Evolutionary conservation across 441 rosid species (phyloP), one percentile per base, ranked within the genome.

Genomic region (Iberis amara): DNA sequence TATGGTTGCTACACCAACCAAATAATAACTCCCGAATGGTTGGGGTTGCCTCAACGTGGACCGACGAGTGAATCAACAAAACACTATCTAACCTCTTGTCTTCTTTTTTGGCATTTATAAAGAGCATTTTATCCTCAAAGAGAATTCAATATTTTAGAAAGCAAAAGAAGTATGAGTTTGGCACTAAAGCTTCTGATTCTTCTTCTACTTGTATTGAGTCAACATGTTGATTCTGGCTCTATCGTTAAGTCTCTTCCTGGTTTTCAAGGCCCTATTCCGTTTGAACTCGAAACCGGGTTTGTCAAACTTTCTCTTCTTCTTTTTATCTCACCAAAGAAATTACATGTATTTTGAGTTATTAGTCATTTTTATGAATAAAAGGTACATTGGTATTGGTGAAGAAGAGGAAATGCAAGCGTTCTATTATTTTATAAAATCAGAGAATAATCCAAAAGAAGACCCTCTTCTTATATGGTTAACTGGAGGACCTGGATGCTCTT

Each of bases 201-300:
- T 38, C 12, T 52, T 38, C 13, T 13, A 12, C 8, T 38, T 26
- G 11, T 39, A n/a, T 40, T 40, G 23, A 40, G 8, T 14, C 18
- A 7, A 8, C 8, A 9, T 26, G 7, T 3, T 24, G 18, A 27
- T 7, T 46, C 50, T 11, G 13, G 21, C 11, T 35, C 32, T 33
- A 21, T 32, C 7, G 42, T 67, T n/a, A 49, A 26, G 12, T 43
- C 11, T 59, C 73, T 73, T 40, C 75, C 79, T 26, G 75, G 76
- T 31, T 68, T 71, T 39, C 4, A 53, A 6, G 74, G 71, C 6
- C 39, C 61, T 18, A 73, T 76, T 61, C 76, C 76, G 11, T 73
- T 76, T 65, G 33, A 60, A 7, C 71, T 76, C 8, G 69, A 73
- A 66, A 73, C 76, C 11, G 78, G 81, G 76, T 73, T 10, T 8